phyloP scores from a whole-genome alignment of 1,284 basidiomycete species.

The Leccinum fallax region DNA sequence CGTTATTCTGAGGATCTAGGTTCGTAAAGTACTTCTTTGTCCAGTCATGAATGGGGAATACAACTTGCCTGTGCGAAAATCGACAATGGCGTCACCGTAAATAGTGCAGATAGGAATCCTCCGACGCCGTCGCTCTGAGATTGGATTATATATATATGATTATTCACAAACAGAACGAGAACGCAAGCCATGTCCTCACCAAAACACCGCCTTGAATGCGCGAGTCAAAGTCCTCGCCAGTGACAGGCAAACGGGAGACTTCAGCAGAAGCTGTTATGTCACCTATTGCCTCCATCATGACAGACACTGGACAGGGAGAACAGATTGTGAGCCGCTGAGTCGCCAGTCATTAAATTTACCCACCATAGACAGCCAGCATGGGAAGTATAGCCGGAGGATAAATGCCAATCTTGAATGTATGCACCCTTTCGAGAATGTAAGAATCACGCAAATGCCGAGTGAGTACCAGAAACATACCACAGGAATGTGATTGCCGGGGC shows the following conservation, averaged over 20 bases:
- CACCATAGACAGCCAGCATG: constrained; percentile 80
- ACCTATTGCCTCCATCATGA: constrained; percentile 84
- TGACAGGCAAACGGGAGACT: constrained; percentile 72
- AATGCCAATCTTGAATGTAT: constrained; percentile 77
- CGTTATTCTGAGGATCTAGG: constrained; percentile 63
- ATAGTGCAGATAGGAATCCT: constrained; percentile 74
- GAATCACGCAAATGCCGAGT: background rate
- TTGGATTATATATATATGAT: background rate
- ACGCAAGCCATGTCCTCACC: constrained; percentile 41
- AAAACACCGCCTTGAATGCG: constrained; percentile 86
- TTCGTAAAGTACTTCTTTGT: background rate
- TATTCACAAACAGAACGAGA: background rate
- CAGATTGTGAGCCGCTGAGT: background rate
- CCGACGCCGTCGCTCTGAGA: constrained; percentile 69
- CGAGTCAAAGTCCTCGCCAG: constrained; percentile 74
- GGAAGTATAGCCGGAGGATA: constrained; percentile 84
- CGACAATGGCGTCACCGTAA: constrained; percentile 80
- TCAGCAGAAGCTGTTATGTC: constrained; percentile 87
- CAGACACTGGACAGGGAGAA: constrained; percentile 50
- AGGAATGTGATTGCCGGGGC: constrained; percentile 80
- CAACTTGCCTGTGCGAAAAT: constrained; percentile 69
- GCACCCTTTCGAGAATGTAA: constrained; percentile 51
- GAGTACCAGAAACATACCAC: constrained; percentile 45
- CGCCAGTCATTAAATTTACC: constrained; percentile 9
- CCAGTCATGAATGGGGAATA: background rate